Evolutionary conservation across 73 alveolate species (phyloP).

Genomic region (Diophrys sp.): DNA sequence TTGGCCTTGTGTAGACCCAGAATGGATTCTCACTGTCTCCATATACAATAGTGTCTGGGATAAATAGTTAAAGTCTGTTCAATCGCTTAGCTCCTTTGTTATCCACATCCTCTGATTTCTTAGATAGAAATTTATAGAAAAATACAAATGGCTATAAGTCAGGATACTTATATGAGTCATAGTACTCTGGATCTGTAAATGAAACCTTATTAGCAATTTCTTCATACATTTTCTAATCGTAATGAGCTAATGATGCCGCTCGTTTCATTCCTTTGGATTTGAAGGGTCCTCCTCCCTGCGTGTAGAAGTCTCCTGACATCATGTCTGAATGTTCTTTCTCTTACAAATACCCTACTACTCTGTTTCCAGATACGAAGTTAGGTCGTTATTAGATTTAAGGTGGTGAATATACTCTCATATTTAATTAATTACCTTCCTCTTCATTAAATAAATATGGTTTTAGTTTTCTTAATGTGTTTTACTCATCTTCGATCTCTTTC

Average conservation of each 20-base stretch:
- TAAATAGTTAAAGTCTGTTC: conserved; percentile 74
- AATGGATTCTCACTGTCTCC: conserved; percentile 79
- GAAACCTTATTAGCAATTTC: not conserved
- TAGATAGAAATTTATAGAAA: not conserved
- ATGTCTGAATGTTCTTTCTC: not conserved
- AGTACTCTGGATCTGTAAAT: not conserved
- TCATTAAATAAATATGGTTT: not conserved
- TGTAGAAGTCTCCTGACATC: not conserved
- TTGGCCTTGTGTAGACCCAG: conserved; percentile 90
- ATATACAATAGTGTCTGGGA: conserved; percentile 95
- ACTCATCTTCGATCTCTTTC: not conserved
- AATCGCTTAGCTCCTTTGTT: not conserved
- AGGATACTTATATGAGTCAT: not conserved
- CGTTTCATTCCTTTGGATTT: too few species aligned
- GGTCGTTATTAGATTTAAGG: not conserved
- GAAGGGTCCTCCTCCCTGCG: too few species aligned
- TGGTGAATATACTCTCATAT: not conserved
- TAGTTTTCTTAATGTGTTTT: not conserved
- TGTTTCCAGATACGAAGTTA: not conserved
- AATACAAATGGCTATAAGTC: not conserved
- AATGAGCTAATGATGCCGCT: not conserved
- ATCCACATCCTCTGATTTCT: not conserved
- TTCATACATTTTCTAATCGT: not conserved
- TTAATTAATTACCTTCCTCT: too few species aligned
- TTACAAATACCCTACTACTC: not conserved